Evolutionary conservation across 2,329 filamentous ascomycete genomes (phyloP).

Genomic region (Rutstroemia sp.): DNA sequence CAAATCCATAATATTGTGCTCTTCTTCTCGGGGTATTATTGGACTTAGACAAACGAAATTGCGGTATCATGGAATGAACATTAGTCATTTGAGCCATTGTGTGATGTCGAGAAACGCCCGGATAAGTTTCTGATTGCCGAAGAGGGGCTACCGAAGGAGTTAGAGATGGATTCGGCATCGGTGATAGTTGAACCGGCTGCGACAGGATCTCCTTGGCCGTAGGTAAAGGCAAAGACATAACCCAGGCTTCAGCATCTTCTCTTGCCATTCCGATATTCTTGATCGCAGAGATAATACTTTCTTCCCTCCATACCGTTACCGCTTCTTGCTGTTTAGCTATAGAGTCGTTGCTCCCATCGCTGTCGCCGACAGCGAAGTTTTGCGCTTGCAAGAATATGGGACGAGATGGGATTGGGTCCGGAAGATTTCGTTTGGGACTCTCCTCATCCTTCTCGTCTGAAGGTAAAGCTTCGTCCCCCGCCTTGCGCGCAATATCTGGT

Average conservation of each 20-base stretch:
- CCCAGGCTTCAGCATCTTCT: slow-evolving; percentile 4
- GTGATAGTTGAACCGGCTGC: background rate
- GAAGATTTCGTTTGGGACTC: slow-evolving; percentile 6
- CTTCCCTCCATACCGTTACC: slow-evolving; percentile 5
- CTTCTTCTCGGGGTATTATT: too few relatives aligned
- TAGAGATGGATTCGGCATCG: too few relatives aligned
- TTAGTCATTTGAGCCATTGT: too few relatives aligned
- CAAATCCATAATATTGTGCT: too few relatives aligned
- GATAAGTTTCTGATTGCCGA: too few relatives aligned
- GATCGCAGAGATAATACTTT: slow-evolving; percentile 4
- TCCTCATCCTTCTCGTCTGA: slow-evolving; percentile 38
- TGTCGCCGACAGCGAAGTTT: too few relatives aligned
- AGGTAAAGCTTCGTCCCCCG: slow-evolving; percentile 45
- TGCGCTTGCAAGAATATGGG: background rate
- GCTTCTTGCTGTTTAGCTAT: background rate
- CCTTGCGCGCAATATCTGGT: slow-evolving; percentile 55
- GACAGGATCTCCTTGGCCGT: background rate
- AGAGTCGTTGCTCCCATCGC: too few relatives aligned
- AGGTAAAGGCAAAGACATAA: background rate
- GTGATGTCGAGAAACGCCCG: too few relatives aligned
- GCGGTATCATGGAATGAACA: too few relatives aligned
- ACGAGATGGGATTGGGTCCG: background rate
- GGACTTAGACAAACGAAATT: too few relatives aligned
- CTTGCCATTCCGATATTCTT: slow-evolving; percentile 7
- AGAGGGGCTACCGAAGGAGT: too few relatives aligned